Percentiles rank a stretch among this genome's conserved stretches.
Conservation (phyloP, 2,329 filamentous ascomycete genomes). For the Diaporthe sp. region DNA sequence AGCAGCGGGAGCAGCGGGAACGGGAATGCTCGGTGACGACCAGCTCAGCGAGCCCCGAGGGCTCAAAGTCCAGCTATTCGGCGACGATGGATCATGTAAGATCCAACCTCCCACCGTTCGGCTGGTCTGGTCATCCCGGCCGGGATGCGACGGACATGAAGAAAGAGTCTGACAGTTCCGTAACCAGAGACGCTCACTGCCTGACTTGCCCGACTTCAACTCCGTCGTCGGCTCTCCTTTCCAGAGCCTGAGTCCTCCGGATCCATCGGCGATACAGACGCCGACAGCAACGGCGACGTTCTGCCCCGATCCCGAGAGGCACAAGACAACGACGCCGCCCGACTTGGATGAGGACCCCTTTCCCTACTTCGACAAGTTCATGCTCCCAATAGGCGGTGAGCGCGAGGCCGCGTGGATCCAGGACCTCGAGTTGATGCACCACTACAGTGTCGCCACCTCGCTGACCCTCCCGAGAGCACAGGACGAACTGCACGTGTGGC, state of each 20-base stretch:
- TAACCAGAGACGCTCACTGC: conserved; percentile 36
- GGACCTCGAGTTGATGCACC: conserved; percentile 54
- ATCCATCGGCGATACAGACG: neutral
- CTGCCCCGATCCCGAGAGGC: conserved; percentile 25
- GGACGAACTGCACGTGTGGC: conserved; percentile 50
- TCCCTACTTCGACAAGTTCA: conserved; percentile 40
- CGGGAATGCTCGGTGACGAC: neutral
- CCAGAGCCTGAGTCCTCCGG: conserved; percentile 23
- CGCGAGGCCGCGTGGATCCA: conserved; percentile 49
- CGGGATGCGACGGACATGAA: neutral
- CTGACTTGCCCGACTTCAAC: conserved; percentile 35
- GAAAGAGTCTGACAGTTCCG: conserved; percentile 20
- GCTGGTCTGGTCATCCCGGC: neutral
- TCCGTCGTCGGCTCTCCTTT: conserved; percentile 27
- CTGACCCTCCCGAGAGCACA: conserved; percentile 50
- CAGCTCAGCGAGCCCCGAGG: conserved; percentile 43
- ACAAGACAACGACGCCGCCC: conserved; percentile 19
- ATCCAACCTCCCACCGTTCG: neutral
- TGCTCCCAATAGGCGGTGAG: conserved; percentile 37
- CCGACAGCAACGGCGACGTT: neutral
- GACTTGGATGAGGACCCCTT: conserved; percentile 26
- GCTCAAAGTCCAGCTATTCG: conserved; percentile 48
- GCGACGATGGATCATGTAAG: conserved; percentile 38
- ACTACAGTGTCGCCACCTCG: conserved; percentile 47
- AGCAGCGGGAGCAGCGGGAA: conserved; percentile 15